Base-by-base conservation (phyloP, 768 basidiomycete genomes). In the Tubosaeta sp. region DNA sequence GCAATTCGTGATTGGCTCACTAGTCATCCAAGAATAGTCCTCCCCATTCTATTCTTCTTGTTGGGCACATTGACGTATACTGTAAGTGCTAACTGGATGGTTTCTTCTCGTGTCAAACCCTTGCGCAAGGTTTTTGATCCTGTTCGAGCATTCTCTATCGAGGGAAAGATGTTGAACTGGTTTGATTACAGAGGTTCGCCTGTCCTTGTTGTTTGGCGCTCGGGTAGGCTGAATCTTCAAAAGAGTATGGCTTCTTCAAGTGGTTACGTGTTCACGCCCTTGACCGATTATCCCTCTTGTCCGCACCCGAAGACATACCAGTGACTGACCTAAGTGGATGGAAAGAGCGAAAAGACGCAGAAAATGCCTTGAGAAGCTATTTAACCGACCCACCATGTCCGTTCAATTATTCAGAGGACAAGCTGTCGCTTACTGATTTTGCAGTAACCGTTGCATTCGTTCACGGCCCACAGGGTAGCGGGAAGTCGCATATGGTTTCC, bases 51-150 rank as follows among this genome's bases (percentile, higher is more conserved):
- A 2, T 80, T 93, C 39, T 97, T 97, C 67, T 71, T 98, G 2
- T 66, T 98, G n/a, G 95, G 94, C 11, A 86, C 87, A 3, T 60
- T 98, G 34, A 91, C 91, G 19, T 97, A 95, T 65, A 87, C 90
- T 6, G 92, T 91, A 56, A 54, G 83, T 70, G 50, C 5, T 3
- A 25, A 35, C 27, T 52, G n/a, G 19, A 34, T 32, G 16, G 45
- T 19, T 48, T 9, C 16, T 8, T 42, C 37, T 8, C 6, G 1
- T 26, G 19, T n/a, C 17, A 10, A 61, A 35, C 14, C 26, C 10
- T n/a, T 17, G 43, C 48, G 54, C 8, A 1, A 95, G 88, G 81
- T 97, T 47, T 97, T 97, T 62, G 93, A 97, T 67, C 94, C 94
- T 3, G 80, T 99, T 38, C 85, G 95, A 26, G 81, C 84, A 3